phyloP scores from a whole-genome alignment of 495 filamentous ascomycete species.

The Xylaria curta region DNA sequence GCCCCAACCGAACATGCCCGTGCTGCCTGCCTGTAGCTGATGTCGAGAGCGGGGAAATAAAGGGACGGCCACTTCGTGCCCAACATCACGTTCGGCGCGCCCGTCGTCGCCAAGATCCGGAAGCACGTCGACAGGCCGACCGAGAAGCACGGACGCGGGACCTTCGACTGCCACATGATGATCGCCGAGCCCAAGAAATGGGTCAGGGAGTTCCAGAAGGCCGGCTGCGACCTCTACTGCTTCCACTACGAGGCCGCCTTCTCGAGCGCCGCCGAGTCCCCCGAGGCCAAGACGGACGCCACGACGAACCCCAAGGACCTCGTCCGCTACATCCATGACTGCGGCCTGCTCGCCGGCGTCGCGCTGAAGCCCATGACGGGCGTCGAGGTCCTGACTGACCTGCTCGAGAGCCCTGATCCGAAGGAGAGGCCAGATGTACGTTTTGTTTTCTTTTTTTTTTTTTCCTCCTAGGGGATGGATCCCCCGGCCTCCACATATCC shows the following conservation, averaged over 20 bases:
- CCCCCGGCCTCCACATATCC: too few species aligned
- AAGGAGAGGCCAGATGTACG: conserved; percentile 89
- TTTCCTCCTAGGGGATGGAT: neutral
- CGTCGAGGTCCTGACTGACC: conserved; percentile 89
- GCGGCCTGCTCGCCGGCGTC: conserved; percentile 89
- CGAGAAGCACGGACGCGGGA: conserved; percentile 71
- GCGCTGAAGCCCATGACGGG: conserved; percentile 93
- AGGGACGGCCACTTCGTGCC: conserved; percentile 96
- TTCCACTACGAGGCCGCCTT: conserved; percentile 99
- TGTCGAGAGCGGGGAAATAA: conserved; percentile 23
- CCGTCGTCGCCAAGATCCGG: conserved; percentile 92
- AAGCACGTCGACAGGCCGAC: conserved; percentile 70
- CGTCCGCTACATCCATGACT: conserved; percentile 86
- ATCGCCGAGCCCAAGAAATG: conserved; percentile 99
- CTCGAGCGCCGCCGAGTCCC: conserved; percentile 82
- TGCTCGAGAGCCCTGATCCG: conserved; percentile 72
- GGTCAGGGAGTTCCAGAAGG: conserved; percentile 91
- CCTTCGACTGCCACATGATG: conserved; percentile 99
- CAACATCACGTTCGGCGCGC: conserved; percentile 94
- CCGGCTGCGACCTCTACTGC: conserved; percentile 97
- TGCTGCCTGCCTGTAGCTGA: conserved; percentile 6
- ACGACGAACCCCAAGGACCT: conserved; percentile 82
- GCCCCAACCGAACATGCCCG: conserved; percentile 28
- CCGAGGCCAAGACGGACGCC: conserved; percentile 66
- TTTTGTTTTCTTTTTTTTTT: conserved; percentile 25